Percentiles rank a stretch among this genome's conserved stretches.
phyloP scores from a whole-genome alignment of 768 basidiomycete species.

The Strobilomyces echinocephalus region DNA sequence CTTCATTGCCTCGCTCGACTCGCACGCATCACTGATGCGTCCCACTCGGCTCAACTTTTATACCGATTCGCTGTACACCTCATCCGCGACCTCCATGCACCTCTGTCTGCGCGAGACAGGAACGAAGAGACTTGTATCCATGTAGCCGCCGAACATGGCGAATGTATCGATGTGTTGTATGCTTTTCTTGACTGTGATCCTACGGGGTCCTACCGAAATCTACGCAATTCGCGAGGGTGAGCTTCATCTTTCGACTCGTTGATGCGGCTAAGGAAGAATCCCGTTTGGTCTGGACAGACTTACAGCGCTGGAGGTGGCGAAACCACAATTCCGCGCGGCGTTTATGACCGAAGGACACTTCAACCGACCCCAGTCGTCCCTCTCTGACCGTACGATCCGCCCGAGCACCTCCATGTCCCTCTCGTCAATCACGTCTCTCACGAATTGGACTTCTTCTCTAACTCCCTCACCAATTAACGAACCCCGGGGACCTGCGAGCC shows the following conservation, averaged over 20 bases:
- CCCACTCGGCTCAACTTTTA: slow-evolving; percentile 37
- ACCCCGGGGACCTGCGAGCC: slow-evolving; percentile 32
- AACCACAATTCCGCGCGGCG: slow-evolving; percentile 58
- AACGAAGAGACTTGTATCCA: slow-evolving; percentile 76
- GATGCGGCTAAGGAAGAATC: background rate
- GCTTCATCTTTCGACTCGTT: slow-evolving; percentile 19
- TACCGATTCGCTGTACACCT: slow-evolving; percentile 64
- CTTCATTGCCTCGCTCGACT: slow-evolving; percentile 60
- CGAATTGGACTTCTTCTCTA: slow-evolving; percentile 27
- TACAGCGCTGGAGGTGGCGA: slow-evolving; percentile 63
- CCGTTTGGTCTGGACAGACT: slow-evolving; percentile 27
- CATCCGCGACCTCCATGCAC: slow-evolving; percentile 63
- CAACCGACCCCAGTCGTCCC: slow-evolving; percentile 47
- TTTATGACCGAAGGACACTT: slow-evolving; percentile 51
- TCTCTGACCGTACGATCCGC: slow-evolving; percentile 54
- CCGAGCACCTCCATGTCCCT: slow-evolving; percentile 38
- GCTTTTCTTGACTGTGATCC: slow-evolving; percentile 64
- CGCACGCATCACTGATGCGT: slow-evolving; percentile 30
- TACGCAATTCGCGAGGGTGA: slow-evolving; percentile 70
- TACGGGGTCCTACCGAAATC: slow-evolving; percentile 47
- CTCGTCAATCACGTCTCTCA: slow-evolving; percentile 46
- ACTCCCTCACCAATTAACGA: slow-evolving; percentile 13
- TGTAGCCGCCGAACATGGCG: slow-evolving; percentile 71
- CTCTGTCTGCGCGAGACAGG: slow-evolving; percentile 60
- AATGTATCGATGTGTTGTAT: slow-evolving; percentile 56